Base-by-base conservation (phyloP, 306 rosid genomes). In the Ochetophila trinervis region DNA sequence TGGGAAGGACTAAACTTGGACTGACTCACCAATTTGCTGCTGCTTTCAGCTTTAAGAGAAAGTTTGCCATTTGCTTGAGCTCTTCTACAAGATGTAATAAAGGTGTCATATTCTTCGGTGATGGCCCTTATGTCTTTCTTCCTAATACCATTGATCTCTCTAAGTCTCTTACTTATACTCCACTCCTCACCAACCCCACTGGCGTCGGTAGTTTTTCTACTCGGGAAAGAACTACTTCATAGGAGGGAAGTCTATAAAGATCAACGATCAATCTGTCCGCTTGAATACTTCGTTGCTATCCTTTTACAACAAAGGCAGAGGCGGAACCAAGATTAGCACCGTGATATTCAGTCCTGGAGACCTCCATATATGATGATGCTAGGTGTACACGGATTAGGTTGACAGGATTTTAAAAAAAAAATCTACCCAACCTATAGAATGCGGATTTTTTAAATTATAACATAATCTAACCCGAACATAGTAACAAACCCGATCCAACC, bases 31-130 rank as follows among this genome's bases (percentile, higher is more conserved):
- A 77, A 19, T 78, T 80, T n/a, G 9, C 90, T 7, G 68, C 77
- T 0, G 73, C 81, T 44, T 84, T 84, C 32, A 62, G 74, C 49
- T 69, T 84, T 8, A 11, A 9, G 0, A 67, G 74, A 19, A 87
- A 80, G 34, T 87, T 87, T 34, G 85, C 90, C 19, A 61, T 87
- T 36, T 87, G 94, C 48, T 78, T 87, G 63, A 51, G 75, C 14
- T 75, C 85, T 27, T 27, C 76, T 34, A 2, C 75, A 8, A 8
- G 19, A 0, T 35, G 73, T 2, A 40, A 70, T 2, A 40, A 70
- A 2, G 90, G 89, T 5, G 84, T 82, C 0, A 27, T 82, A 4
- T 78, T 87, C 72, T 78, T 87, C 24, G 85, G 88, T 10, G 66
- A 74, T 13, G 81, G 81, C 6, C 90, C 94, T 44, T 82, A 82